Conservation (phyloP, 129 eudicot species). For the sunflower (Helianthus annuus) region DNA sequence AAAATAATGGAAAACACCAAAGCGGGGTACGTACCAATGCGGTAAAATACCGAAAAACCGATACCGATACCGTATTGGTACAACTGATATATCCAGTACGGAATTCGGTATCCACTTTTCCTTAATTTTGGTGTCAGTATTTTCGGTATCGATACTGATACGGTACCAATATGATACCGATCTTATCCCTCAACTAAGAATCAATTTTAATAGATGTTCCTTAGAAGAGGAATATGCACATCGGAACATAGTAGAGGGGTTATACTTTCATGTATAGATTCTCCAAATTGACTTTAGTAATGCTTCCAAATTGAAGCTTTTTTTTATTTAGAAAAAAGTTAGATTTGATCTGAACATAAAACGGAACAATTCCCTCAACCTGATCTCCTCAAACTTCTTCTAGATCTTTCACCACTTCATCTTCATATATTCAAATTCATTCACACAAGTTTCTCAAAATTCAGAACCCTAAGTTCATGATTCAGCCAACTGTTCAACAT, state of each 20-base stretch:
- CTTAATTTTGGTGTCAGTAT: no score
- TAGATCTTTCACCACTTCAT: conserved; percentile 18
- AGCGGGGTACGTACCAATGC: no score
- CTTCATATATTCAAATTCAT: conserved; percentile 1
- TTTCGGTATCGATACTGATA: no score
- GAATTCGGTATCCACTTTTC: no score
- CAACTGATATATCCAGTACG: no score
- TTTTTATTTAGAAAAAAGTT: background rate
- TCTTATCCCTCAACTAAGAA: no score
- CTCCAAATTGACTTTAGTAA: conserved; percentile 21
- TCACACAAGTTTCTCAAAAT: background rate
- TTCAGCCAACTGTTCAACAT: background rate
- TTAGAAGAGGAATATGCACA: background rate
- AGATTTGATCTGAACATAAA: conserved; percentile 25
- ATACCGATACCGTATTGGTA: no score
- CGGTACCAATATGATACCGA: no score
- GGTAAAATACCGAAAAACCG: no score
- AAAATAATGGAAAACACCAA: no score
- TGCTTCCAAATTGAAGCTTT: conserved; percentile 25
- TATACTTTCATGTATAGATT: background rate
- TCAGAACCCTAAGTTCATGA: conserved; percentile 20
- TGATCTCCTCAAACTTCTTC: conserved; percentile 7
- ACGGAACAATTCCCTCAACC: conserved; percentile 7
- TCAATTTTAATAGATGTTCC: no score
- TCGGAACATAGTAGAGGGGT: background rate